These are phyloP conservation scores for Talaromyces piceae DNA, from an alignment of 2,329 filamentous ascomycete genomes.

Conservation along the genomic window DNA sequence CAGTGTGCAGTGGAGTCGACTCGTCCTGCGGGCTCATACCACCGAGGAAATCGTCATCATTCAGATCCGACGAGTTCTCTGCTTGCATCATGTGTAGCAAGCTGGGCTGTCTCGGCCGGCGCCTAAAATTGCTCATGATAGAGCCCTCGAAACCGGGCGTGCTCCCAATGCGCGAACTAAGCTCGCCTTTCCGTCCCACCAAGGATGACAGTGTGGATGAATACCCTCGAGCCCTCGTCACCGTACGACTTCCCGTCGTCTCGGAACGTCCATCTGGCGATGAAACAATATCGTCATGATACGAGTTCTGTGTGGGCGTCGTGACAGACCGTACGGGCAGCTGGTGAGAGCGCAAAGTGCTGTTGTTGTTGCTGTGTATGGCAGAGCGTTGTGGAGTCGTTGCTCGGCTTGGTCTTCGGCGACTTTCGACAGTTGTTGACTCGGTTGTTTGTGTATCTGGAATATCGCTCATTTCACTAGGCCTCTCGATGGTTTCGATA, in stretches of 20 bases:
- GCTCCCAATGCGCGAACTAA: conserved; percentile 26
- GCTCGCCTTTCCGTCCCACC: conserved; percentile 31
- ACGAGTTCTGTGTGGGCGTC: conserved; percentile 23
- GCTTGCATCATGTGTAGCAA: conserved; percentile 39
- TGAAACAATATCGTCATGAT: conserved; percentile 29
- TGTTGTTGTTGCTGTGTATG: neutral
- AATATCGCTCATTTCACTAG: neutral
- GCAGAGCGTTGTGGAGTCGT: conserved; percentile 4
- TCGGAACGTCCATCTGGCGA: conserved; percentile 26
- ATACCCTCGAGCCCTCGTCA: conserved; percentile 32
- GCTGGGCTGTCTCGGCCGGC: conserved; percentile 37
- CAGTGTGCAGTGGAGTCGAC: conserved; percentile 36
- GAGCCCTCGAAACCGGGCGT: conserved; percentile 38
- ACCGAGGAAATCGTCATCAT: conserved; percentile 36
- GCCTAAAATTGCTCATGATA: conserved; percentile 38
- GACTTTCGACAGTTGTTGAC: no score
- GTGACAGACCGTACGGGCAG: conserved; percentile 18
- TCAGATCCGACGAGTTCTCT: conserved; percentile 27
- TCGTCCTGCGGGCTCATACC: conserved; percentile 37
- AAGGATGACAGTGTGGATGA: conserved; percentile 33
- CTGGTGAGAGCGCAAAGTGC: neutral
- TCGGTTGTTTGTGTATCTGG: neutral
- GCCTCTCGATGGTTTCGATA: conserved; percentile 2
- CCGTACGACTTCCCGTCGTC: conserved; percentile 29
- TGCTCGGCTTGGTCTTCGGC: neutral